Percentiles rank a stretch among this genome's conserved stretches.
Conservation (phyloP, 306 rosid genomes). For the Citrullus mucosospermus region DNA sequence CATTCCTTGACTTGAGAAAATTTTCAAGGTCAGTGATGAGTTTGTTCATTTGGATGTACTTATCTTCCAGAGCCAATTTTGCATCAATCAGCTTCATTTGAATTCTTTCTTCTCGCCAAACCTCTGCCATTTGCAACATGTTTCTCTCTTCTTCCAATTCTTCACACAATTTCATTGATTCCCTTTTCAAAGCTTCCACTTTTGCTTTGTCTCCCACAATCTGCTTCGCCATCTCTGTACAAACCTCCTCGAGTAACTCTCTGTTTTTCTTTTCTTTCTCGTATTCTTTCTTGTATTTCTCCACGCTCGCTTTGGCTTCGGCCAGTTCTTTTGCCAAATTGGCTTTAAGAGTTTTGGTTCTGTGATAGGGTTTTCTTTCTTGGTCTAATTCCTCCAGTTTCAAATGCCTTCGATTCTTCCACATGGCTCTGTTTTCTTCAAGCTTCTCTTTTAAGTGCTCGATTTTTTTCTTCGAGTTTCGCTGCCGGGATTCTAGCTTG, state of each 20-base stretch:
- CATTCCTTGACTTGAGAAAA: slow-evolving; percentile 28
- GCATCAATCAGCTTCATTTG: slow-evolving; percentile 69
- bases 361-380: slow-evolving; percentile 32
- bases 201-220: slow-evolving; percentile 33
- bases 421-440: slow-evolving; percentile 20
- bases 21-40: slow-evolving; percentile 24
- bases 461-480: slow-evolving; percentile 24
- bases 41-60: slow-evolving; percentile 32
- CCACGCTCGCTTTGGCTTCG: slow-evolving; percentile 17
- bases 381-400: slow-evolving; percentile 19
- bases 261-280: slow-evolving; percentile 38
- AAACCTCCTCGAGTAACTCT: slow-evolving; percentile 28
- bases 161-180: slow-evolving; percentile 17
- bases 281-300: slow-evolving; percentile 19
- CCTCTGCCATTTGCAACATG: slow-evolving; percentile 44
- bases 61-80: slow-evolving; percentile 39
- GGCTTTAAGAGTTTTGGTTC: slow-evolving; percentile 18
- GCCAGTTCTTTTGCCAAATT: slow-evolving; percentile 27
- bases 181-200: slow-evolving; percentile 23
- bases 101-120: slow-evolving; percentile 59
- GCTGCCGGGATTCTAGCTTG: slow-evolving; percentile 21
- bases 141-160: slow-evolving; percentile 58
- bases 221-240: slow-evolving; percentile 25
- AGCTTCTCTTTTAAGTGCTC: slow-evolving; percentile 19
- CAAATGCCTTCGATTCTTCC: slow-evolving; percentile 11